Conservation (phyloP, 2,329 filamentous ascomycete genomes). For the Coniochaeta prunicola region DNA sequence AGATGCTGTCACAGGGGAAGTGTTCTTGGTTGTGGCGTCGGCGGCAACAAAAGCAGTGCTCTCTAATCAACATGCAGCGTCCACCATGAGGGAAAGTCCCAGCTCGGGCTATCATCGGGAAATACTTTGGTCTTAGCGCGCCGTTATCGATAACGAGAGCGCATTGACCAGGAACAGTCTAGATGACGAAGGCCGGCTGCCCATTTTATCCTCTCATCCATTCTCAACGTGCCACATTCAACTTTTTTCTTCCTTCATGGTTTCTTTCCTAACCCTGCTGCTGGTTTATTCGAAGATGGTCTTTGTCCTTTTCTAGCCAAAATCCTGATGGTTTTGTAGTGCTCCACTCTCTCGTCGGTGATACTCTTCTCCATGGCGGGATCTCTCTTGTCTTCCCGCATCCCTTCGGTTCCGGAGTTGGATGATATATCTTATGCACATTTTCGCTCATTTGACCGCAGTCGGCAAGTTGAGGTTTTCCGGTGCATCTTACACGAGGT, state of each 20-base stretch:
- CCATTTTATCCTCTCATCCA: neutral
- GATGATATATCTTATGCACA: neutral
- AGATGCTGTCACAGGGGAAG: neutral
- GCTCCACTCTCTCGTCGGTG: neutral
- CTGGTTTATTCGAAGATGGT: neutral
- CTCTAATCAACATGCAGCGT: neutral
- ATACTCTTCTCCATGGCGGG: neutral
- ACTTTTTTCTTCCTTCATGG: neutral
- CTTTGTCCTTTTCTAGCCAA: neutral
- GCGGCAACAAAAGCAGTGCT: neutral
- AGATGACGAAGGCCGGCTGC: neutral
- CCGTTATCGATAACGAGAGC: neutral
- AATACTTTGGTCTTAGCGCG: neutral
- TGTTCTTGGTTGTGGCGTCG: neutral
- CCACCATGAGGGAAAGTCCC: neutral
- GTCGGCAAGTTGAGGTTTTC: neutral
- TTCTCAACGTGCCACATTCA: neutral
- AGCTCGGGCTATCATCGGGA: constrained; percentile 1
- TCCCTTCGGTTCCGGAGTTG: neutral
- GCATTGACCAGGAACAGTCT: neutral
- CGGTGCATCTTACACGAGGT: neutral
- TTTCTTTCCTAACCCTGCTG: neutral
- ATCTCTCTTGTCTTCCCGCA: neutral
- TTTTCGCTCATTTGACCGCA: neutral
- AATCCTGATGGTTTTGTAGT: neutral